phyloP scores from a whole-genome alignment of 306 rosid genomes.

The Pterocarpus santalinus region DNA sequence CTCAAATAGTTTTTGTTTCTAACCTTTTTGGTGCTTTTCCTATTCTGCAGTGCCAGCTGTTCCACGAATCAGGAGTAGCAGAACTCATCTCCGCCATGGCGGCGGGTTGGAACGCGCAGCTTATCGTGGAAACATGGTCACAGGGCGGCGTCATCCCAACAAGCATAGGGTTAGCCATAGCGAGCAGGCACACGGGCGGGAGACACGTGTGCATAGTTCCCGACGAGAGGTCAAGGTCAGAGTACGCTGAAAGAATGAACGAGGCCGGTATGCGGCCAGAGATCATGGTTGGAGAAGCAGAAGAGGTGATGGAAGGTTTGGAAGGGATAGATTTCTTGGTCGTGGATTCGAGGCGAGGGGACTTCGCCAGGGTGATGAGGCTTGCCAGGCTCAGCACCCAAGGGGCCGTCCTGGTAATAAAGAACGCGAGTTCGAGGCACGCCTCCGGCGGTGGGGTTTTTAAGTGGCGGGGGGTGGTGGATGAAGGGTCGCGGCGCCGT shows the following conservation, averaged over 20 bases:
- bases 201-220: conserved; percentile 87
- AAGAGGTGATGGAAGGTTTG: conserved; percentile 62
- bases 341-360: conserved; percentile 66
- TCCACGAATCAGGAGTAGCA: conserved; percentile 73
- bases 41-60: conserved; percentile 62
- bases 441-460: conserved; percentile 44
- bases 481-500: conserved; percentile 55
- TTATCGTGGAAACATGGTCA: conserved; percentile 90
- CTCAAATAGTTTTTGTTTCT: background rate
- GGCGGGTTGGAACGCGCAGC: conserved; percentile 88
- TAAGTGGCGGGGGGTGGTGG: conserved; percentile 66
- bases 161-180: conserved; percentile 78
- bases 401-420: conserved; percentile 80
- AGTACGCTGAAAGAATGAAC: conserved; percentile 55
- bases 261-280: conserved; percentile 56
- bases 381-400: conserved; percentile 64
- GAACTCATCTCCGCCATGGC: conserved; percentile 94
- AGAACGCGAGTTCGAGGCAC: conserved; percentile 61
- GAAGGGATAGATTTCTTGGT: conserved; percentile 83
- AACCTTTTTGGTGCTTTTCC: background rate
- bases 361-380: conserved; percentile 55
- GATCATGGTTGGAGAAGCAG: conserved; percentile 75
- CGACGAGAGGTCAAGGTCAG: conserved; percentile 66
- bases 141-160: conserved; percentile 70
- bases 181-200: conserved; percentile 72